phyloP scores from a whole-genome alignment of 2,329 filamentous ascomycete genomes.

The Stachybotrys chlorohalonatus region DNA sequence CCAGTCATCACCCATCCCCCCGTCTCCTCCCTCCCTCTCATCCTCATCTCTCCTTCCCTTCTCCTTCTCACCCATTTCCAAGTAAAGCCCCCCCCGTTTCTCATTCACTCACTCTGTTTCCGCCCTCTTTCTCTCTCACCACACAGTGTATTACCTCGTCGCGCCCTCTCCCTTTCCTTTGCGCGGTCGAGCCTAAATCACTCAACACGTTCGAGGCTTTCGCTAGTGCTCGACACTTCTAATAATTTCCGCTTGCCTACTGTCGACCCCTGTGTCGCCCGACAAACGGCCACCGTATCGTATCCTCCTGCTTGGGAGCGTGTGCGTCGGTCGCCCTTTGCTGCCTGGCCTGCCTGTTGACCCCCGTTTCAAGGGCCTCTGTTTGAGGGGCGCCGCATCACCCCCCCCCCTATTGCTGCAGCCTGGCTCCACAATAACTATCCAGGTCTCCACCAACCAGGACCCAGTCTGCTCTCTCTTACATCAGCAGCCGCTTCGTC shows the following conservation, averaged over 20 bases:
- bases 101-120: slow-evolving; percentile 3
- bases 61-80: background rate
- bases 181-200: slow-evolving; percentile 6
- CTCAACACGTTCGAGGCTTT: slow-evolving; percentile 31
- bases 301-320: background rate
- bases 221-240: slow-evolving; percentile 35
- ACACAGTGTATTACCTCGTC: slow-evolving; percentile 7
- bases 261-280: background rate
- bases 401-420: slow-evolving; percentile 9
- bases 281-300: background rate
- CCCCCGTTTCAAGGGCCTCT: slow-evolving; percentile 12
- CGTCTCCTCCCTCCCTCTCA: slow-evolving; percentile 6
- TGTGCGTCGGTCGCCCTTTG: background rate
- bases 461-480: slow-evolving; percentile 5
- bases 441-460: background rate
- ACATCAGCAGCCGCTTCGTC: slow-evolving; percentile 1
- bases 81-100: background rate
- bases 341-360: slow-evolving; percentile 3
- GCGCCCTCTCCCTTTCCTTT: slow-evolving; percentile 9
- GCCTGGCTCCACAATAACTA: background rate
- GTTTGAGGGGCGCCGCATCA: slow-evolving; percentile 22
- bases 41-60: slow-evolving; percentile 5
- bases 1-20: background rate
- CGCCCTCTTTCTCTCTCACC: slow-evolving; percentile 9
- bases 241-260: background rate